Evolutionary conservation across 176 grass and related monocot species (phyloP).

Genomic region (Phyllostachys edulis): DNA sequence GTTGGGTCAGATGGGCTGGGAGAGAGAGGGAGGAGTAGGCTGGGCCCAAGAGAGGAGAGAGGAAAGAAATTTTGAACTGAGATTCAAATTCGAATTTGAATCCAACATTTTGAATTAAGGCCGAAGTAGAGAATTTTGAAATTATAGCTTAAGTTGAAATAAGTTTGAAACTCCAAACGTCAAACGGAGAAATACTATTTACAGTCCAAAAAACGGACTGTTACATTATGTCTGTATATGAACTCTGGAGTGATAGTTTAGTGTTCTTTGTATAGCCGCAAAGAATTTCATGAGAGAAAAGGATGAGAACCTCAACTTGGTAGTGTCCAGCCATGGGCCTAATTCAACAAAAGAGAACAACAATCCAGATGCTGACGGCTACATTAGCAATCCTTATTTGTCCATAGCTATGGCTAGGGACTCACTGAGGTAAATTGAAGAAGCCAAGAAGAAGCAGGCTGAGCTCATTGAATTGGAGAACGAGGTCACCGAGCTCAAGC

Average conservation of each 20-base stretch:
- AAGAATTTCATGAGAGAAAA: conserved; percentile 60
- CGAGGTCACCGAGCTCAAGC: conserved; percentile 56
- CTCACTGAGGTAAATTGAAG: conserved; percentile 71
- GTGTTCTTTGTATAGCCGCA: conserved; percentile 34
- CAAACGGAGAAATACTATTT: too few species aligned
- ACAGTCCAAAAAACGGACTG: too few species aligned
- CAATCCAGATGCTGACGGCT: conserved; percentile 48
- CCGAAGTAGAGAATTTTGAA: too few species aligned
- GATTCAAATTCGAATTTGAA: too few species aligned
- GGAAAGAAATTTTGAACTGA: too few species aligned
- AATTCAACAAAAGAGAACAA: conserved; percentile 65
- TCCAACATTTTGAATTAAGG: too few species aligned
- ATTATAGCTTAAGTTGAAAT: too few species aligned
- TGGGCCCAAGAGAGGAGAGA: too few species aligned
- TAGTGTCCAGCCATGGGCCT: conserved; percentile 22
- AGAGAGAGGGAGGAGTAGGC: too few species aligned
- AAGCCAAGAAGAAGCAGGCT: conserved; percentile 77
- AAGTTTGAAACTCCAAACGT: too few species aligned
- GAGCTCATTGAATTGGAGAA: conserved; percentile 68
- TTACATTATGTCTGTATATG: not conserved
- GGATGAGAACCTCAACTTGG: conserved; percentile 31
- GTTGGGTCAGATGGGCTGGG: too few species aligned
- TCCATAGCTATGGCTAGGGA: conserved; percentile 90
- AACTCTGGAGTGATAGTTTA: not conserved
- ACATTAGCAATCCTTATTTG: conserved; percentile 65